Evolutionary conservation across 495 filamentous ascomycete species (phyloP).

Genomic region (Talaromyces liani): DNA sequence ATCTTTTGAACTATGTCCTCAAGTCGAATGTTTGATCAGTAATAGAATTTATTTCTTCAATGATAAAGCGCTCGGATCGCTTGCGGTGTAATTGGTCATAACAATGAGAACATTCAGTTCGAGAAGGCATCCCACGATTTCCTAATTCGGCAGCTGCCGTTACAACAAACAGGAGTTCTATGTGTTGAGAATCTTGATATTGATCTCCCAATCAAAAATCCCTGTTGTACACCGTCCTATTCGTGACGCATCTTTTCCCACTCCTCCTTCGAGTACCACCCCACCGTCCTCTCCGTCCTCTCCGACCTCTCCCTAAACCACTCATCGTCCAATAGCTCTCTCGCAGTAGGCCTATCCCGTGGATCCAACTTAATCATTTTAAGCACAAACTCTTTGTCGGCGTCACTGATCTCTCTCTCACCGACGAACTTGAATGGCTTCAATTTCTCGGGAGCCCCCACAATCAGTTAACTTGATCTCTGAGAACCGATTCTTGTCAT

Average conservation of each 20-base stretch:
- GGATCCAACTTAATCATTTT: slow-evolving; percentile 22
- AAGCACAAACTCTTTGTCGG: slow-evolving; percentile 19
- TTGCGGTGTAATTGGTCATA: neutral
- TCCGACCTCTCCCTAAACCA: slow-evolving; percentile 8
- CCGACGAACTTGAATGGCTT: slow-evolving; percentile 16
- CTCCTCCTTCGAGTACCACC: neutral
- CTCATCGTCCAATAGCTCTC: slow-evolving; percentile 15
- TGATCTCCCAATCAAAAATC: neutral
- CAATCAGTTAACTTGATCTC: neutral
- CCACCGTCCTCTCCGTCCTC: neutral
- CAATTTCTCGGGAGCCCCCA: slow-evolving; percentile 11
- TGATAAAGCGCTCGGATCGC: neutral
- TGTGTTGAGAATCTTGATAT: neutral
- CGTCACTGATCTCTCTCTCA: slow-evolving; percentile 14
- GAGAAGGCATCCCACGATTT: neutral
- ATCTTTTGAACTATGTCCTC: neutral
- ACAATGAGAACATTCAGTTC: neutral
- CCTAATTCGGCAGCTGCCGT: neutral
- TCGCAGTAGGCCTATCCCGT: slow-evolving; percentile 18
- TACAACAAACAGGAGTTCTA: neutral
- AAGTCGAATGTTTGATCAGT: neutral
- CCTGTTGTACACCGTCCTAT: neutral
- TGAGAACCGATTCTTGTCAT: neutral
- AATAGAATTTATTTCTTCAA: neutral
- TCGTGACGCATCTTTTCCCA: neutral